Evolutionary conservation across 768 basidiomycete genomes (phyloP).

Genomic region (Mrakia gelida): DNA sequence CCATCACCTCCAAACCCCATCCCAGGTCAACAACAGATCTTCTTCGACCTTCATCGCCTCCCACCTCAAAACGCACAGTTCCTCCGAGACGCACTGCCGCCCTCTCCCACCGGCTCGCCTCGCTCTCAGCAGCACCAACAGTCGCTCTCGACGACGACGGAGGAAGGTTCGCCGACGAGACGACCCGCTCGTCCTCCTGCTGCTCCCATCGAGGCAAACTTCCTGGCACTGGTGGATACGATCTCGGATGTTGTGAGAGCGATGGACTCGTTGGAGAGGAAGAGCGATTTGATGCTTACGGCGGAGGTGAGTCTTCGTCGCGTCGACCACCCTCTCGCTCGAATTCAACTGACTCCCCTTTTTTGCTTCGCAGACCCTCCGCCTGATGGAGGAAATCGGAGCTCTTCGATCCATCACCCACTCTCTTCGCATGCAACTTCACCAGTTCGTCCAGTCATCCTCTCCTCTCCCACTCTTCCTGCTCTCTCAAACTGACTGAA

Average conservation of each 20-base stretch:
- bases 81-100: not conserved
- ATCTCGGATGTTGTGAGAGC: slow-evolving; percentile 40
- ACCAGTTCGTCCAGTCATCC: not conserved
- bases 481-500: not conserved
- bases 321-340: not conserved
- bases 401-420: slow-evolving; percentile 65
- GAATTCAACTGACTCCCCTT: not conserved
- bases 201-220: not conserved
- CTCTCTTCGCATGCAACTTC: slow-evolving; percentile 72
- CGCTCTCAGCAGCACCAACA: not conserved
- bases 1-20: not conserved
- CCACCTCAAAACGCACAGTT: not conserved
- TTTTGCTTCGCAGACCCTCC: slow-evolving; percentile 51
- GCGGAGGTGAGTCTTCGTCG: slow-evolving; percentile 47
- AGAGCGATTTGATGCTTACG: slow-evolving; percentile 61
- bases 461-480: not conserved
- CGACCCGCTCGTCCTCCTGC: not conserved
- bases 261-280: slow-evolving; percentile 59
- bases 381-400: slow-evolving; percentile 68
- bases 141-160: not conserved
- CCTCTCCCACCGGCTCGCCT: not conserved
- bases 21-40: not conserved
- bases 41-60: not conserved
- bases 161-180: not conserved
- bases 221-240: not conserved